Evolutionary conservation across 805 yeast species (phyloP).

Genomic region (Saccharomycopsis guyanensis): DNA sequence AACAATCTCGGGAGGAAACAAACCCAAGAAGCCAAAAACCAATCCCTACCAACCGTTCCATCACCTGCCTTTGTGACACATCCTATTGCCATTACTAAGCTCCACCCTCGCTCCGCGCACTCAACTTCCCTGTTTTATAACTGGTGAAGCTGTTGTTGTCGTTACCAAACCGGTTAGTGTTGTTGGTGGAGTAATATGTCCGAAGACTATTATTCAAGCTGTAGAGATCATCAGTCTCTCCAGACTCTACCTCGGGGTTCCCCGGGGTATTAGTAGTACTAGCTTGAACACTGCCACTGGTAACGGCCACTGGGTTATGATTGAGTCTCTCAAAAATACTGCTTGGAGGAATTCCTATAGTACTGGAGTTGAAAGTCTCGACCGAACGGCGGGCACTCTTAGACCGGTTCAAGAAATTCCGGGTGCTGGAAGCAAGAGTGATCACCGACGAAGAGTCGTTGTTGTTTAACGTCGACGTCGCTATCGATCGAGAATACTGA

Average conservation of each 20-base stretch:
- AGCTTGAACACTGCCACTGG: background rate
- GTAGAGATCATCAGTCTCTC: slow-evolving; percentile 14
- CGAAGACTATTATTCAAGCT: slow-evolving; percentile 17
- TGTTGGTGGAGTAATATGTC: slow-evolving; percentile 10
- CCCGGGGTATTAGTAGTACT: background rate
- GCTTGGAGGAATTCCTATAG: slow-evolving; percentile 21
- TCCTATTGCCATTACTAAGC: too few relatives aligned
- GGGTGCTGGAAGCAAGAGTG: slow-evolving; percentile 19
- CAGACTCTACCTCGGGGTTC: background rate
- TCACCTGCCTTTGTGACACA: too few relatives aligned
- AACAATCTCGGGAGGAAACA: too few relatives aligned
- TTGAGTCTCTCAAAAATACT: slow-evolving; percentile 20
- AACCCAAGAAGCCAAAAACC: background rate
- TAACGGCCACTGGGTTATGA: background rate
- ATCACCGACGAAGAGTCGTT: slow-evolving; percentile 19
- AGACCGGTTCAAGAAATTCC: slow-evolving; percentile 18
- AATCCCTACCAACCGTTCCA: background rate
- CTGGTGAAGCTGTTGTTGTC: slow-evolving; percentile 15
- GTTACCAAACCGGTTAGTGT: slow-evolving; percentile 5
- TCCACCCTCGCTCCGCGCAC: slow-evolving; percentile 1
- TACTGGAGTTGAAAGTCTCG: slow-evolving; percentile 21
- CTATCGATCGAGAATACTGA: slow-evolving; percentile 13
- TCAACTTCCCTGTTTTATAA: slow-evolving; percentile 14
- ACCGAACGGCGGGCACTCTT: slow-evolving; percentile 20
- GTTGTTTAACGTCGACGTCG: slow-evolving; percentile 13